Conservation (phyloP, 2,329 filamentous ascomycete species). For the Sporothrix humicola region DNA sequence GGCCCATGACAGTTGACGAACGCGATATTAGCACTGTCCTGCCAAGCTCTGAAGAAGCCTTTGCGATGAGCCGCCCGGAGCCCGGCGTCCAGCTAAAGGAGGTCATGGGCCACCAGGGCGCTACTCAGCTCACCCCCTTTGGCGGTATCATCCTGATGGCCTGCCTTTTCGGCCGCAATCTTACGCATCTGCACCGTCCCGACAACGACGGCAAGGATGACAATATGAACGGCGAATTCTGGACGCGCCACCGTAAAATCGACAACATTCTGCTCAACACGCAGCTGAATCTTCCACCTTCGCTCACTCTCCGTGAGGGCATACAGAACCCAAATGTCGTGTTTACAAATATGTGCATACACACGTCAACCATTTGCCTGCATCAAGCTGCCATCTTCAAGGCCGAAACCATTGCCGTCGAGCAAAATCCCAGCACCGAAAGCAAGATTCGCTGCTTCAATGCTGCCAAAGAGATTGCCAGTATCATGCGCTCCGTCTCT, state of each 20-base stretch:
- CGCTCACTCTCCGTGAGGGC: conserved; percentile 78
- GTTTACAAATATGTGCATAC: conserved; percentile 95
- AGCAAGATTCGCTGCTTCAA: conserved; percentile 93
- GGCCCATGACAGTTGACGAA: conserved; percentile 95
- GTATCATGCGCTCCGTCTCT: conserved; percentile 92
- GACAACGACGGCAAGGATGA: conserved; percentile 79
- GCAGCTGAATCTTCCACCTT: conserved; percentile 77
- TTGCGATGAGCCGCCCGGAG: conserved; percentile 77
- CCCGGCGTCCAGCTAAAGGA: conserved; percentile 72
- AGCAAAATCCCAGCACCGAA: conserved; percentile 78
- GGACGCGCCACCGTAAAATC: conserved; percentile 88
- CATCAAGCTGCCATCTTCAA: conserved; percentile 99
- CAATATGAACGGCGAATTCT: conserved; percentile 91
- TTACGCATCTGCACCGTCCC: conserved; percentile 88
- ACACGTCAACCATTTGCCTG: conserved; percentile 95
- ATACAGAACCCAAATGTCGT: conserved; percentile 82
- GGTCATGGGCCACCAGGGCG: conserved; percentile 72
- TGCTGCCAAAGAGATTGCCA: conserved; percentile 90
- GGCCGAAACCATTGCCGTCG: conserved; percentile 84
- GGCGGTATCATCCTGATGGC: conserved; percentile 83
- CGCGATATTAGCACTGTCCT: conserved; percentile 86
- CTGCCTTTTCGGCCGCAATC: conserved; percentile 87
- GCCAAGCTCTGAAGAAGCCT: conserved; percentile 83
- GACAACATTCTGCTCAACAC: conserved; percentile 91
- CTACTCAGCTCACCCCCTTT: conserved; percentile 75